Conservation (phyloP, 768 basidiomycete species). For the Russula earlei region DNA sequence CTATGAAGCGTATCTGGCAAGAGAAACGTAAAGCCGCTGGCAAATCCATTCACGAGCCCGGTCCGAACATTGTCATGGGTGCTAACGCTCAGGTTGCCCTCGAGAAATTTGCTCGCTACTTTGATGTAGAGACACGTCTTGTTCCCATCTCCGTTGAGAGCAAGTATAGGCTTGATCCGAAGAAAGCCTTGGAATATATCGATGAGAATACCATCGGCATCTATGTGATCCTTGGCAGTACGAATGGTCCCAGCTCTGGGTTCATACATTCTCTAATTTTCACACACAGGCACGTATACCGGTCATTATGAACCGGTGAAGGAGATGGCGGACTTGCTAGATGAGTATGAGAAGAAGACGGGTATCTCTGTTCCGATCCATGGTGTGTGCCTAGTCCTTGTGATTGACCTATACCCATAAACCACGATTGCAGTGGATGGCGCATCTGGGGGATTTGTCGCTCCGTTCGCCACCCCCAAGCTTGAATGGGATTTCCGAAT, state of each 20-base stretch:
- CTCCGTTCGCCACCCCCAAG: conserved; percentile 49
- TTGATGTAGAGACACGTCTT: conserved; percentile 54
- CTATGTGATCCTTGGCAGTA: conserved; percentile 50
- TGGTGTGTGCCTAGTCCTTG: conserved; percentile 8
- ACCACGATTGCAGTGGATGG: conserved; percentile 35
- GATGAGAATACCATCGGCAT: conserved; percentile 69
- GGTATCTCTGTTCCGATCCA: conserved; percentile 40
- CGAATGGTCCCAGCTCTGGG: conserved; percentile 8
- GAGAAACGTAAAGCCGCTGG: conserved; percentile 54
- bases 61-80: conserved; percentile 57
- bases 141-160: conserved; percentile 58
- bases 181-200: conserved; percentile 51
- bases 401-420: background rate
- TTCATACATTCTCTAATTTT: background rate
- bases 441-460: conserved; percentile 53
- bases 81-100: conserved; percentile 64
- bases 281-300: conserved; percentile 34
- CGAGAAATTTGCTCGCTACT: conserved; percentile 62
- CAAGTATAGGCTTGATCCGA: conserved; percentile 70
- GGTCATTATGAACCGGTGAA: conserved; percentile 72
- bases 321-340: conserved; percentile 69
- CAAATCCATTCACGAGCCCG: conserved; percentile 56
- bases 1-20: conserved; percentile 67
- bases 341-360: conserved; percentile 41
- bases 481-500: conserved; percentile 52